Percentiles rank a stretch among this genome's conserved stretches.
Evolutionary conservation across 257 asterid genomes (phyloP).

Genomic region (Ilex aquifolium): DNA sequence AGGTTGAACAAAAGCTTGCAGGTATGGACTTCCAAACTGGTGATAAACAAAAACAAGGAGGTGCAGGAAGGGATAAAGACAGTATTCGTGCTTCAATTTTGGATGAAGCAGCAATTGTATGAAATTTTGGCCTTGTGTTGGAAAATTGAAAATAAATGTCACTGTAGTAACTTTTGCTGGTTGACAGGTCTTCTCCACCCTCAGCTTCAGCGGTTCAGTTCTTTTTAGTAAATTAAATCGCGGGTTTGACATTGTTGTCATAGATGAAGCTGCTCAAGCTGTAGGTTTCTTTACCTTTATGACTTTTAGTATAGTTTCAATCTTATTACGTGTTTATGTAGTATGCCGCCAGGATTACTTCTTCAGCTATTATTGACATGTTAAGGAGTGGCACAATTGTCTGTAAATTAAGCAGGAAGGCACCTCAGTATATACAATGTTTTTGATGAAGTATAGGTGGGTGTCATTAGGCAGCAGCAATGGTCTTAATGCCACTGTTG

Average conservation of each 20-base stretch:
- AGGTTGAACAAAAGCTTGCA: slow-evolving; percentile 89
- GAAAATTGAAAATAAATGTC: slow-evolving; percentile 8
- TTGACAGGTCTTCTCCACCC: slow-evolving; percentile 94
- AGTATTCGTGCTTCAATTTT: slow-evolving; percentile 79
- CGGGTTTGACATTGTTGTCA: slow-evolving; percentile 88
- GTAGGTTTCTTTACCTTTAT: slow-evolving; percentile 40
- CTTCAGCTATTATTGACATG: no score
- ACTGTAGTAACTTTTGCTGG: slow-evolving; percentile 18
- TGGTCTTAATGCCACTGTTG: not conserved
- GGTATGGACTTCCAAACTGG: slow-evolving; percentile 61
- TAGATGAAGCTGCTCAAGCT: slow-evolving; percentile 99
- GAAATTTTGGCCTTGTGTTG: slow-evolving; percentile 19
- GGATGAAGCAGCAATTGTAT: slow-evolving; percentile 91
- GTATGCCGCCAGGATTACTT: no score
- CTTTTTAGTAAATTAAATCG: slow-evolving; percentile 79
- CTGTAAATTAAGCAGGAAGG: no score
- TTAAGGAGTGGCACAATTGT: no score
- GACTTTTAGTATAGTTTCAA: not conserved
- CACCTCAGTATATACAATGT: no score
- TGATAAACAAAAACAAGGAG: slow-evolving; percentile 92
- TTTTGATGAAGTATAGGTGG: no score
- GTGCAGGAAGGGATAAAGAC: slow-evolving; percentile 64
- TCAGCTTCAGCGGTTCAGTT: slow-evolving; percentile 88
- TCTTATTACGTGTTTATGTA: not conserved
- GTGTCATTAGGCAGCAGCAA: no score